A percentile compares a stretch with the other conserved stretches of the same genome.
phyloP scores from a whole-genome alignment of 1,284 basidiomycete genomes.

The Tylopilus orsonianus region DNA sequence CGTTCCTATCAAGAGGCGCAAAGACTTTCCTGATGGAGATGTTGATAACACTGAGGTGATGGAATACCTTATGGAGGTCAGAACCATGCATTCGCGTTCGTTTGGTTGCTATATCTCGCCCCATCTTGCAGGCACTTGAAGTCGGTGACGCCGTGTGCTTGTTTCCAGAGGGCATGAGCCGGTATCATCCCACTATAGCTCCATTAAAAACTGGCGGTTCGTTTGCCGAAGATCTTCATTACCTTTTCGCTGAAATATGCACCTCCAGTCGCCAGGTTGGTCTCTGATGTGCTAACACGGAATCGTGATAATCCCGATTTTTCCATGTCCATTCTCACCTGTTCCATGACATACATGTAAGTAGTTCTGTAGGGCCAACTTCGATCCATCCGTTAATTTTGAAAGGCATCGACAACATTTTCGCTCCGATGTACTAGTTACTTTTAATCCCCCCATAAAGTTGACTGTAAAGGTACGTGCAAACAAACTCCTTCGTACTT shows the following conservation, averaged over 20 bases:
- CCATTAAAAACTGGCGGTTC: constrained; percentile 82
- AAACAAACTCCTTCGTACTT: background rate
- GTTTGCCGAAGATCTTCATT: constrained; percentile 15
- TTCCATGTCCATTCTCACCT: constrained; percentile 70
- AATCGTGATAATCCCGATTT: constrained; percentile 69
- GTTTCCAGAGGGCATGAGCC: constrained; percentile 82
- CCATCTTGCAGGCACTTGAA: constrained; percentile 60
- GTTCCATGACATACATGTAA: constrained; percentile 82
- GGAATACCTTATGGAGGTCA: constrained; percentile 64
- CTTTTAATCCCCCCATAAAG: constrained; percentile 72
- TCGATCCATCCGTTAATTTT: constrained; percentile 1
- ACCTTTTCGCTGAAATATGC: constrained; percentile 5
- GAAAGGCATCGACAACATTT: constrained; percentile 68
- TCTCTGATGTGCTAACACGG: constrained; percentile 74
- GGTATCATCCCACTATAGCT: constrained; percentile 79
- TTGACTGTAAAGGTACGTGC: constrained; percentile 59
- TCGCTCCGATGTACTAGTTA: constrained; percentile 81
- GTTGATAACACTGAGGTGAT: constrained; percentile 71
- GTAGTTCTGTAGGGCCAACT: constrained; percentile 11
- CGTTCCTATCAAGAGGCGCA: constrained; percentile 74
- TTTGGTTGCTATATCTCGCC: constrained; percentile 1
- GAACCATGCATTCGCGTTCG: background rate
- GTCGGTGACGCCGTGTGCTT: constrained; percentile 77
- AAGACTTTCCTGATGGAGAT: constrained; percentile 56
- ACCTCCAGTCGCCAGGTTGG: constrained; percentile 67